Conservation (phyloP, 2,329 filamentous ascomycete species). For the Sarocladiaceae sp. region DNA sequence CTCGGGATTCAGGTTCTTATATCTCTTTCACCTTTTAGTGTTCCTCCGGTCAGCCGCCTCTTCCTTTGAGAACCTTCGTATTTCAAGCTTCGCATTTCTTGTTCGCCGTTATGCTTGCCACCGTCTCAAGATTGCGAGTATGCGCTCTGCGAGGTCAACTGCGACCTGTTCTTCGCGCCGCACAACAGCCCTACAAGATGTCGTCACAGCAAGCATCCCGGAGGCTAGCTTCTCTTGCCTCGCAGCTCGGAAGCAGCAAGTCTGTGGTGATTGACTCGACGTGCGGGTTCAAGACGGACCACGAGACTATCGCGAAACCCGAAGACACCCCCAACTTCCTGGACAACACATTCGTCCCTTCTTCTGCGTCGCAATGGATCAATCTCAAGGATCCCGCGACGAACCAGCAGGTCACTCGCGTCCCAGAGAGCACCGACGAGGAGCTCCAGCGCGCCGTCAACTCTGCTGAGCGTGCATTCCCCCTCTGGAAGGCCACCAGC, state of each 20-base stretch:
- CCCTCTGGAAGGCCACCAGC: conserved; percentile 59
- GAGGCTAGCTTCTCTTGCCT: not conserved
- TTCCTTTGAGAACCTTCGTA: not conserved
- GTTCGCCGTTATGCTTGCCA: not conserved
- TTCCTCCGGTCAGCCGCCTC: too few species aligned
- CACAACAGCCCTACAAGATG: not conserved
- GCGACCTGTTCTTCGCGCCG: not conserved
- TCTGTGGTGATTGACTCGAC: not conserved
- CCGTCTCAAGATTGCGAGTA: not conserved
- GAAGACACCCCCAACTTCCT: conserved; percentile 60
- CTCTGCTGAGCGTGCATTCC: conserved; percentile 63
- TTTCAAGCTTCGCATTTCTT: not conserved
- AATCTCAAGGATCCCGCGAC: conserved; percentile 73
- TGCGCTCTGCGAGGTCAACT: not conserved
- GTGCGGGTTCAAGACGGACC: not conserved
- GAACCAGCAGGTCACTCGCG: conserved; percentile 69
- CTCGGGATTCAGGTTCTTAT: too few species aligned
- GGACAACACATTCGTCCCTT: conserved; percentile 64
- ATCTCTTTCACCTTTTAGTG: too few species aligned
- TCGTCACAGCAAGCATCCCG: not conserved
- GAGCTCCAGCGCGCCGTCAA: conserved; percentile 25
- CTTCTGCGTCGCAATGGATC: conserved; percentile 61
- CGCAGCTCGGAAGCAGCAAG: not conserved
- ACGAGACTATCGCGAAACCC: not conserved
- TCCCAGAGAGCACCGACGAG: conserved; percentile 51